A percentile compares a stretch with the other conserved stretches of the same genome.
These are phyloP conservation scores for Neurospora sp. DNA, from an alignment of 2,329 filamentous ascomycete species.

Conservation along the genomic window DNA sequence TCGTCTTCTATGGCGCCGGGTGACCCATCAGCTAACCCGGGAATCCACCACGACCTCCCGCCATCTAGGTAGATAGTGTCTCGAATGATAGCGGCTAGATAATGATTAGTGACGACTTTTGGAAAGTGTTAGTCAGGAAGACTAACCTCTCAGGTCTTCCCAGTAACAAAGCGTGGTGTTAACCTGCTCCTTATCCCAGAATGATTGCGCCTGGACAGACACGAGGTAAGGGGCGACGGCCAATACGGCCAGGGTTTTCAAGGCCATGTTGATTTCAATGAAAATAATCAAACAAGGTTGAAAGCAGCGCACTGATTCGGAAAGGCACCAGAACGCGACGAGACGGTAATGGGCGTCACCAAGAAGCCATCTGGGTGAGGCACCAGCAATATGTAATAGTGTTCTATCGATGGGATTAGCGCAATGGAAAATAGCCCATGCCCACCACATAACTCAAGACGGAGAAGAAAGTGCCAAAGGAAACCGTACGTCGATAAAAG, in stretches of 20 bases:
- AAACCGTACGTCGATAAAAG: background rate
- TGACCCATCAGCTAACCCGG: constrained; percentile 36
- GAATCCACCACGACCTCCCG: constrained; percentile 44
- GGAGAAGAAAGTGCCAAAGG: background rate
- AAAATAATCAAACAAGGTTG: background rate
- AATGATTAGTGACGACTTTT: background rate
- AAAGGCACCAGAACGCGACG: too few relatives aligned
- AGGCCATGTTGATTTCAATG: constrained; percentile 20
- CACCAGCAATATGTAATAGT: background rate
- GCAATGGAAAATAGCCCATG: background rate
- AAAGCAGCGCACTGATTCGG: too few relatives aligned
- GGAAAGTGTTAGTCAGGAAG: background rate
- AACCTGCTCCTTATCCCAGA: constrained; percentile 41
- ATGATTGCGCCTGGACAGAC: constrained; percentile 28
- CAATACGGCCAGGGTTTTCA: constrained; percentile 18
- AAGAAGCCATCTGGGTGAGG: too few relatives aligned
- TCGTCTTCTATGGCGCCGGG: constrained; percentile 22
- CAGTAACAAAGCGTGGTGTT: constrained; percentile 52
- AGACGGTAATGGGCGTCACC: too few relatives aligned
- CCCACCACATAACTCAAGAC: background rate
- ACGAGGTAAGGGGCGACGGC: constrained; percentile 20
- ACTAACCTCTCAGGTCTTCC: constrained; percentile 34
- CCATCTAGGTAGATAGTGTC: constrained; percentile 61
- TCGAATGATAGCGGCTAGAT: constrained; percentile 43
- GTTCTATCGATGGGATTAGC: background rate